These are phyloP conservation scores for Penicillium bialowiezense DNA, from an alignment of 495 filamentous ascomycete genomes.

Conservation along the genomic window DNA sequence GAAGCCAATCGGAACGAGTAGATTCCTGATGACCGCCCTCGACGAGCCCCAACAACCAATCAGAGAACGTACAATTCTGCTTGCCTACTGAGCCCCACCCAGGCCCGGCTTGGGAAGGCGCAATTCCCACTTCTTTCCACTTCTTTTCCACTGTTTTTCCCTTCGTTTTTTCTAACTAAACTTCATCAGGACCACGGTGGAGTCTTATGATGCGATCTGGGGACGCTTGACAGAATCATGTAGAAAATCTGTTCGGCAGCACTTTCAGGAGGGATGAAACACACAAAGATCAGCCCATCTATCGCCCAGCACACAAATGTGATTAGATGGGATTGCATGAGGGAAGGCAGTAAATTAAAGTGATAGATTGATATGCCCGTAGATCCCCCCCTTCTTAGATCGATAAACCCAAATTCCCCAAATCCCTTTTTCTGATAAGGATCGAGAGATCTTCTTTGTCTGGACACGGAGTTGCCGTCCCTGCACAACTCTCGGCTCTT, in stretches of 20 bases:
- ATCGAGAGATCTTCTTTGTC: too few species aligned
- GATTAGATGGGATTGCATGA: slow-evolving; percentile 24
- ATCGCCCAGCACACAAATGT: slow-evolving; percentile 7
- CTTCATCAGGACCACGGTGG: slow-evolving; percentile 31
- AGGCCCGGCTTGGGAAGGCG: slow-evolving; percentile 26
- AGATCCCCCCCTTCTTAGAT: slow-evolving; percentile 32
- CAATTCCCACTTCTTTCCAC: slow-evolving; percentile 10
- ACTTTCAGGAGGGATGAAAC: too few species aligned
- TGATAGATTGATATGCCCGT: slow-evolving; percentile 29
- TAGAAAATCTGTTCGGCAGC: neutral
- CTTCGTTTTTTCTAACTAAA: slow-evolving; percentile 22
- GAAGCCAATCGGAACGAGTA: slow-evolving; percentile 22
- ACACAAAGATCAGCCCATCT: too few species aligned
- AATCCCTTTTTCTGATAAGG: slow-evolving; percentile 10
- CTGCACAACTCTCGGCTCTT: slow-evolving; percentile 1
- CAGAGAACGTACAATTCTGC: slow-evolving; percentile 14
- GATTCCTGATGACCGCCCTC: slow-evolving; percentile 29
- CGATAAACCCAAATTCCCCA: slow-evolving; percentile 27
- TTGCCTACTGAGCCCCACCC: slow-evolving; percentile 27
- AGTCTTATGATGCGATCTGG: slow-evolving; percentile 31
- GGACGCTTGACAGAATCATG: slow-evolving; percentile 13
- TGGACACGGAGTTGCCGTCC: neutral
- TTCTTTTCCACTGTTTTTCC: slow-evolving; percentile 22
- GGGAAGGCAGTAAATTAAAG: slow-evolving; percentile 27
- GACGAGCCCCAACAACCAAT: slow-evolving; percentile 21